These are phyloP conservation scores for Oxyria digyna DNA, from an alignment of 148 eudicot species.

Conservation along the genomic window DNA sequence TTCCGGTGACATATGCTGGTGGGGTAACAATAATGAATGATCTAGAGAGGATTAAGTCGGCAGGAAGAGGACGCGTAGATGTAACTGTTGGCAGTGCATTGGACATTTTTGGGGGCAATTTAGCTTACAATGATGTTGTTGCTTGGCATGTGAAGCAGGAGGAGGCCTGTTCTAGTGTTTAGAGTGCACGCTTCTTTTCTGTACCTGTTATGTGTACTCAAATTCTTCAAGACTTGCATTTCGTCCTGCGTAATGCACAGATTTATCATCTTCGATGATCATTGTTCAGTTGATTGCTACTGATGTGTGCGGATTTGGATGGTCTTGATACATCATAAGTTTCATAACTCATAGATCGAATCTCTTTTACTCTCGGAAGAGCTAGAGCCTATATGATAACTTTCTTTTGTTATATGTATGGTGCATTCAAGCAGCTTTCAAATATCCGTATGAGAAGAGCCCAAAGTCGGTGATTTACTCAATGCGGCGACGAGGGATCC, in stretches of 20 bases:
- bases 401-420: too few species aligned
- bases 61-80: conserved; percentile 77
- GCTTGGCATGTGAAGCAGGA: conserved; percentile 63
- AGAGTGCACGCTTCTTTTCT: neutral
- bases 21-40: conserved; percentile 78
- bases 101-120: conserved; percentile 79
- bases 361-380: too few species aligned
- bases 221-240: neutral
- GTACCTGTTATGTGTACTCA: neutral
- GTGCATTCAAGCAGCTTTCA: too few species aligned
- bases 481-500: too few species aligned
- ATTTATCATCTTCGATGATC: neutral
- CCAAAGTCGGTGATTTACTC: too few species aligned
- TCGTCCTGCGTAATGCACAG: neutral
- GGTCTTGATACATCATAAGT: too few species aligned
- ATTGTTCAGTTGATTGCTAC: too few species aligned
- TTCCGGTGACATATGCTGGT: conserved; percentile 97
- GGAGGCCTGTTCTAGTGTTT: conserved; percentile 9
- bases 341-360: too few species aligned
- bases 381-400: too few species aligned
- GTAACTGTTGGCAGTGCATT: conserved; percentile 96
- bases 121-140: conserved; percentile 75
- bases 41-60: conserved; percentile 68
- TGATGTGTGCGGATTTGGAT: too few species aligned
- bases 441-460: too few species aligned